Conservation (phyloP, 805 yeast genomes). For the Lachancea meyersii region DNA sequence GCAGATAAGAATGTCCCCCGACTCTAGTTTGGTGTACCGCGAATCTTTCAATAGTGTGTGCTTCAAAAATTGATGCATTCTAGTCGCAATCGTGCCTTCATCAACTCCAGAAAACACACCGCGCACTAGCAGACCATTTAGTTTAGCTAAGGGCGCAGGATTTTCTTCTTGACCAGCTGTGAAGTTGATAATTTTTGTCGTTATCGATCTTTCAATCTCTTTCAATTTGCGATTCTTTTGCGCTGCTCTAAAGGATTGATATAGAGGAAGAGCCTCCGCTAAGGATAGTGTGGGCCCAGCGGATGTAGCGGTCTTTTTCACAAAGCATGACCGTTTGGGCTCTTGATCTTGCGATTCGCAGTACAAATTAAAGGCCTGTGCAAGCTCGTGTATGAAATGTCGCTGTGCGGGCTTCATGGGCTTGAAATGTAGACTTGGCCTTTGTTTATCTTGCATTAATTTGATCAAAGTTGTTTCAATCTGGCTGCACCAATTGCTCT, state of each 20-base stretch:
- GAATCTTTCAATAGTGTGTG: constrained; percentile 28
- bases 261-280: constrained; percentile 36
- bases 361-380: constrained; percentile 51
- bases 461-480: constrained; percentile 49
- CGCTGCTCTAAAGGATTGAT: constrained; percentile 37
- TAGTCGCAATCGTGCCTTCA: constrained; percentile 37
- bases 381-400: constrained; percentile 61
- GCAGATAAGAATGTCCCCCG: constrained; percentile 14
- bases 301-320: constrained; percentile 35
- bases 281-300: constrained; percentile 21
- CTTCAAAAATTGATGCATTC: constrained; percentile 28
- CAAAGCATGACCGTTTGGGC: constrained; percentile 66
- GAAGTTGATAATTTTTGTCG: constrained; percentile 22
- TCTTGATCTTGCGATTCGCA: constrained; percentile 77
- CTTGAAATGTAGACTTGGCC: constrained; percentile 51
- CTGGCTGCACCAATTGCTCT: constrained; percentile 60
- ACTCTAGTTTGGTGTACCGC: constrained; percentile 13
- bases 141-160: constrained; percentile 21
- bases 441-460: constrained; percentile 40
- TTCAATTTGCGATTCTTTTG: constrained; percentile 30
- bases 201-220: constrained; percentile 25
- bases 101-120: constrained; percentile 51
- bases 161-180: constrained; percentile 15
- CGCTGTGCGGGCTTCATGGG: constrained; percentile 71
- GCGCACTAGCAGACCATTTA: constrained; percentile 49